Conservation (phyloP, 768 basidiomycete species). For the Mycena kentingensis region DNA sequence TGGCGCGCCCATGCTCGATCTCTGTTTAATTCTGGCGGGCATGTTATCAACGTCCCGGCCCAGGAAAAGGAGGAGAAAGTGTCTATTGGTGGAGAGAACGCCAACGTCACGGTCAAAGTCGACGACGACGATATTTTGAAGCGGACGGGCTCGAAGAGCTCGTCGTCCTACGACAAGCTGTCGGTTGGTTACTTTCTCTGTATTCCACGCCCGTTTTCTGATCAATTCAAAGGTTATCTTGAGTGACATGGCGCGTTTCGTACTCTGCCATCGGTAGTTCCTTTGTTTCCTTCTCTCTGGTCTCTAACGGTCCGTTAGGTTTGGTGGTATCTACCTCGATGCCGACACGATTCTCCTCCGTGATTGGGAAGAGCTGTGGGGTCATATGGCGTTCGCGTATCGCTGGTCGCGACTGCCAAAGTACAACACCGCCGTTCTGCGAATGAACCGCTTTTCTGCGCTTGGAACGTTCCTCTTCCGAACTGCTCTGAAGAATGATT, state of each 20-base stretch:
- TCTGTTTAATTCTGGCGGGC: conserved; percentile 87
- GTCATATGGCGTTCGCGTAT: conserved; percentile 95
- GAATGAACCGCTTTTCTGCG: conserved; percentile 90
- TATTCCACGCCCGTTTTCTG: no score
- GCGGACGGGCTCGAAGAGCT: conserved; percentile 85
- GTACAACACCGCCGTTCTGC: conserved; percentile 96
- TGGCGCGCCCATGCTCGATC: conserved; percentile 77
- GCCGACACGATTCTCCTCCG: conserved; percentile 94
- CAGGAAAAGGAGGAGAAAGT: conserved; percentile 36
- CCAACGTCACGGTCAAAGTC: conserved; percentile 29
- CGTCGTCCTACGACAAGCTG: conserved; percentile 82
- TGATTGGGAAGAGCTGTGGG: conserved; percentile 99
- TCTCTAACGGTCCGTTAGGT: conserved; percentile 31
- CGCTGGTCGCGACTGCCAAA: conserved; percentile 91
- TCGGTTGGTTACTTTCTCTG: no score
- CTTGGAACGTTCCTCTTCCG: conserved; percentile 92
- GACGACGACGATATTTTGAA: conserved; percentile 55
- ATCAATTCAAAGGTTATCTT: no score
- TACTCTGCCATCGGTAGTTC: conserved; percentile 78
- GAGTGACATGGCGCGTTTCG: conserved; percentile 96
- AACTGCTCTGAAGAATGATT: conserved; percentile 87
- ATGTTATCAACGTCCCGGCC: conserved; percentile 65
- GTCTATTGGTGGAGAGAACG: conserved; percentile 20
- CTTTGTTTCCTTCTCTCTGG: not conserved
- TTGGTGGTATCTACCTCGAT: conserved; percentile 95